Conservation (phyloP, 306 rosid species). For the peach (Prunus persica) region Prunus_persica_NCBIv2 NC_034009.1:1450501-1451000, state of each 20-base stretch:
- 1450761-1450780: not conserved
- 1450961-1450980: constrained; percentile 77
- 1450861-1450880: constrained; percentile 60
- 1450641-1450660: not conserved
- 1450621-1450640: not conserved
- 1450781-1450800: not conserved
- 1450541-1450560: too few relatives aligned
- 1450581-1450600: not conserved
- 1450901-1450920: constrained; percentile 49
- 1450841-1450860: constrained; percentile 56
- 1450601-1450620: not conserved
- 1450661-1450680: too few relatives aligned
- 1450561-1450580: not conserved
- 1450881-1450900: constrained; percentile 52
- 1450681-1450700: too few relatives aligned
- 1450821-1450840: constrained; percentile 64
- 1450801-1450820: constrained; percentile 57
- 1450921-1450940: constrained; percentile 54
- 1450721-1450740: too few relatives aligned
- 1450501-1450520: not conserved
- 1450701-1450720: too few relatives aligned
- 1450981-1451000: constrained; percentile 33
- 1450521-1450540: not conserved
- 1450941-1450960: constrained; percentile 90
- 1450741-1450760: not conserved